Evolutionary conservation across 176 grass and related monocot genomes (phyloP), one percentile per base, ranked within the genome.

Genomic region (Stipa capillata): DNA sequence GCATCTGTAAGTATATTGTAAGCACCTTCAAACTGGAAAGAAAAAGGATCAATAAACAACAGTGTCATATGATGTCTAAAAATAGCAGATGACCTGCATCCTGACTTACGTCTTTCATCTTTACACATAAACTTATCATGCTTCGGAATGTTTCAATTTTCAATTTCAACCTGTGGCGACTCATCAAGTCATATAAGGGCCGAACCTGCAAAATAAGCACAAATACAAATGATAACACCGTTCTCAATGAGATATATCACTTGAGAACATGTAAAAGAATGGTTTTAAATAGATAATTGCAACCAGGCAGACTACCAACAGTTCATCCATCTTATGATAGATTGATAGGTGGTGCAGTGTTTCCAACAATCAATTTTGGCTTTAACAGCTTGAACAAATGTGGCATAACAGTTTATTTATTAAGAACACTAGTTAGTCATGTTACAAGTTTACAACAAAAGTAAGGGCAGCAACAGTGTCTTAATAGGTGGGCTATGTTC

Each of bases 21-120:
- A 77, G 94, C 94, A 84, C 89, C 87, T 87, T 90, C 86, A 90
- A 94, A 94, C 91, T 97, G 85, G 58, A 85, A 69, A 79, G 25
- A 53, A 75, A 84, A 45, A 27, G 23, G 54, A 79, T 84, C 68
- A 60, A 78, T 90, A 80, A 86, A 34, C 39, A 72, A 77, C 55
- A 60, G 34, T 62, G 62, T 65, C 68, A 81, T 37, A 62, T 82
- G 20, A 79, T 36, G 54, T 66, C 67, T 55, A 69, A 79, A 74
- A 76, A 75, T 36, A 73, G 24, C 34, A 83, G 7, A 7, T 18
- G 24, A 68, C 23, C 79, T 70, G 62, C 50, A 83, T 85, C 27
- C 32, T 84, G 80, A 85, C 89, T 90, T 97, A 97, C 94, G 94
- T 97, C 91, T 79, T 89, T 94, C 85, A 92, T 82, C 65, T 94